These are phyloP conservation scores for Lumnitzera littorea DNA, from an alignment of 345 rosid species.

Conservation along the genomic window DNA sequence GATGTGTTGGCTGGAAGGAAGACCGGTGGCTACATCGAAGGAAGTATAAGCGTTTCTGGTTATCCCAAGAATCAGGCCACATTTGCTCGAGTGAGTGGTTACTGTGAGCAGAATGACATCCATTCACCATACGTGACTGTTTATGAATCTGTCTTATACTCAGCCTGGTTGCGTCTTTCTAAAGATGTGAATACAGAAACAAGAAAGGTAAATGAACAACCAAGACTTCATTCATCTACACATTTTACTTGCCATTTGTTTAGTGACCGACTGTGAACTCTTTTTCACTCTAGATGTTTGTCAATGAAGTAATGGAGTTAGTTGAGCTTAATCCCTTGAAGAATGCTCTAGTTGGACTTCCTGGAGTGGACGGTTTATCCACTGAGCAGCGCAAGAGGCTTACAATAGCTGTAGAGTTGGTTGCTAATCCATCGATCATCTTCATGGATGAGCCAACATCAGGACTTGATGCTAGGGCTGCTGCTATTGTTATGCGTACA, in stretches of 20 bases:
- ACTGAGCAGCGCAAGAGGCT: conserved; percentile 26
- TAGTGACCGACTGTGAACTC: background rate
- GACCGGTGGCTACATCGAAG: conserved; percentile 39
- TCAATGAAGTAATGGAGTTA: conserved; percentile 24
- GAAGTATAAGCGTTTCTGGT: conserved; percentile 33
- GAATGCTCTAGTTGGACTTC: conserved; percentile 24
- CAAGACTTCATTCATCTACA: background rate
- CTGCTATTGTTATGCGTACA: conserved; percentile 22
- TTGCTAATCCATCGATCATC: conserved; percentile 24
- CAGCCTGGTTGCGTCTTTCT: conserved; percentile 24
- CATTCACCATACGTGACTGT: conserved; percentile 20
- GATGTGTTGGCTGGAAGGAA: conserved; percentile 46
- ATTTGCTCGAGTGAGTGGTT: conserved; percentile 21
- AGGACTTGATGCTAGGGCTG: conserved; percentile 23
- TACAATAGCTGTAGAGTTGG: conserved; percentile 20
- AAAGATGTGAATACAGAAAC: conserved; percentile 10
- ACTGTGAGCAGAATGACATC: conserved; percentile 24
- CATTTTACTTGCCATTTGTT: background rate
- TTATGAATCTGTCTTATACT: conserved; percentile 21
- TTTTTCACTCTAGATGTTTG: conserved; percentile 15
- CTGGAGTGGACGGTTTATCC: conserved; percentile 22
- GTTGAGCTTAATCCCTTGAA: conserved; percentile 19
- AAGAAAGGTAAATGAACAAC: conserved; percentile 4
- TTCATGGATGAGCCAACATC: conserved; percentile 25
- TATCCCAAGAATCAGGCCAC: conserved; percentile 37